Evolutionary conservation across 1,284 basidiomycete species (phyloP), one percentile per base, ranked within the genome.

Genomic region (Cryptococcus jaspeensis): DNA sequence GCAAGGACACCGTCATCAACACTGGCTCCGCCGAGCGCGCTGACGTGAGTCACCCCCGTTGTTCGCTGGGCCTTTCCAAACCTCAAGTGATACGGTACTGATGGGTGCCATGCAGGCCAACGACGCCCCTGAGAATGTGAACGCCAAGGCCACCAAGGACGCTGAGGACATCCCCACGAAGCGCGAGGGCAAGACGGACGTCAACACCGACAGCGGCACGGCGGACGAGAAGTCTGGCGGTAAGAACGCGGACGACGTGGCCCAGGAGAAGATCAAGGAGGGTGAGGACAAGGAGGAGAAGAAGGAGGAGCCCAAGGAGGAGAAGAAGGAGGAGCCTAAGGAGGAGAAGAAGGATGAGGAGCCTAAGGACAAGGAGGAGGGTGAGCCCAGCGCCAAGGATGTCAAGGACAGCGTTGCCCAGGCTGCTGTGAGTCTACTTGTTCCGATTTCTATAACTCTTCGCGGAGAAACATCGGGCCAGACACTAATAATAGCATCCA

Each of bases 341-440:
- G 59, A 62, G 16, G 57, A 25, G 55, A 42, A 11, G 49, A 59
- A 36, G 51, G 48, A 59, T 13, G 60, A 57, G 13, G 48, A 55
- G 41, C 28, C 53, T 13, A 18, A 52, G 23, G 28, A 50, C 35
- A 28, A 22, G 22, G 23, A 48, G 43, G 59, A 62, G 16, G 57
- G 51, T 13, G 56, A 50, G 47, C 58, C 57, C 20, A 52, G 50
- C 36, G 42, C 41, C 5, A 28, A 63, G 44, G 58, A 58, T n/a
- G 58, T 61, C 41, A 62, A 63, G 54, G 57, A 53, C 15, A 58
- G 55, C 47, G 51, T 69, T 49, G 43, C 60, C 22, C 61, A 60
- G 41, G 64, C 67, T 43, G 65, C 62, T 56, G 66, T 68, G 37
- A 52, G 62, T 62, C n/a, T n/a, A n/a, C n/a, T 22, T 25, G 16